A percentile compares a stretch with the other conserved stretches of the same genome.
Evolutionary conservation across 2,329 filamentous ascomycete genomes (phyloP).

Genomic region (Pseudocercospora crystallina): DNA sequence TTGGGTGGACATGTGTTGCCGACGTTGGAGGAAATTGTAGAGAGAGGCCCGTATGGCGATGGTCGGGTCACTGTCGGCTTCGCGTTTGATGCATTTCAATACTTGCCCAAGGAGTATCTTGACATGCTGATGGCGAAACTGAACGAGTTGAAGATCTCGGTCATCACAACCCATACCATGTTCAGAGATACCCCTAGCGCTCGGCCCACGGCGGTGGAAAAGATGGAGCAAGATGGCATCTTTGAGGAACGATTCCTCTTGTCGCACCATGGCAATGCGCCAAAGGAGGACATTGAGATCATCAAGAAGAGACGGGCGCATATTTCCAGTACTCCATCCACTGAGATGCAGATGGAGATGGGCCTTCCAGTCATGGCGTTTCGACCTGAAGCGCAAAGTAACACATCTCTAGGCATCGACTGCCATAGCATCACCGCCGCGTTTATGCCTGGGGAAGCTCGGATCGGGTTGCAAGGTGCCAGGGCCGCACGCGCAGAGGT

Average conservation of each 20-base stretch:
- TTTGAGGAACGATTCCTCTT: constrained; percentile 46
- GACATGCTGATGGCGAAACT: constrained; percentile 40
- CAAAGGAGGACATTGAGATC: constrained; percentile 40
- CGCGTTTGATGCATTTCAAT: constrained; percentile 44
- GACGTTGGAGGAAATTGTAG: constrained; percentile 38
- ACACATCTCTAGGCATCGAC: constrained; percentile 35
- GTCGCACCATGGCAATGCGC: constrained; percentile 41
- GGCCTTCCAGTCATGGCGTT: constrained; percentile 39
- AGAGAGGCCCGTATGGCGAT: constrained; percentile 31
- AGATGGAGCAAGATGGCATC: constrained; percentile 38
- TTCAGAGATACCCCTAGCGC: constrained; percentile 10
- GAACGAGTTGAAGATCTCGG: constrained; percentile 37
- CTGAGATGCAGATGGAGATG: constrained; percentile 52
- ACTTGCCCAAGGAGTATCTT: constrained; percentile 40
- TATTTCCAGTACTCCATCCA: constrained; percentile 50
- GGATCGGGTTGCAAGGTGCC: too few relatives aligned
- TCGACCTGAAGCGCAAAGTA: constrained; percentile 10
- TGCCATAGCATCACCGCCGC: constrained; percentile 37
- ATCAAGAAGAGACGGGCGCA: constrained; percentile 34
- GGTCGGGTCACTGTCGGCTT: constrained; percentile 45
- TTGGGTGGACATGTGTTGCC: constrained; percentile 40
- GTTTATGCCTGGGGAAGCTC: too few relatives aligned
- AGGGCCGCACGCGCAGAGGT: too few relatives aligned
- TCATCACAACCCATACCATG: constrained; percentile 45
- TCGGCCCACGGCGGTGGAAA: constrained; percentile 22